Conservation (phyloP, 768 basidiomycete species). For the Steccherinum ochraceum region DNA sequence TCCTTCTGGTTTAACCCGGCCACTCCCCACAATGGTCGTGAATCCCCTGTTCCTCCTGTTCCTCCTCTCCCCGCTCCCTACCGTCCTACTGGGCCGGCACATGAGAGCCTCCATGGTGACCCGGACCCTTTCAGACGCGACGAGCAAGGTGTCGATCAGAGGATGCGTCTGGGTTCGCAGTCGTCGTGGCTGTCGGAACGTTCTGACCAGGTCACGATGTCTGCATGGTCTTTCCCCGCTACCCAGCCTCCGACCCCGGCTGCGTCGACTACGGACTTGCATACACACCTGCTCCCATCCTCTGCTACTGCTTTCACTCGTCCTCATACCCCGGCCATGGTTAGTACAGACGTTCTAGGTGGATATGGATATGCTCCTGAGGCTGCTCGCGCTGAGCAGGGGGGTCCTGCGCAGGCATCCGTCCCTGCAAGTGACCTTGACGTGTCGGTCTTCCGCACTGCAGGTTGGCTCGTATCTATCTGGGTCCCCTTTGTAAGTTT, state of each 20-base stretch:
- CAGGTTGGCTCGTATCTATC: slow-evolving; percentile 61
- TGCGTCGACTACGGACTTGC: slow-evolving; percentile 31
- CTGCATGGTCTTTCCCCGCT: slow-evolving; percentile 66
- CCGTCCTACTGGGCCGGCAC: slow-evolving; percentile 34
- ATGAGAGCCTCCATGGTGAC: slow-evolving; percentile 34
- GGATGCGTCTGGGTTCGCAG: slow-evolving; percentile 54
- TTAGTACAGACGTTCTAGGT: slow-evolving; percentile 57
- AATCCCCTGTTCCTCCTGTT: slow-evolving; percentile 47
- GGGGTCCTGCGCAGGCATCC: slow-evolving; percentile 38
- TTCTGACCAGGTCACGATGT: slow-evolving; percentile 48
- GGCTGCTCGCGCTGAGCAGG: slow-evolving; percentile 45
- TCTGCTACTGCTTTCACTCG: slow-evolving; percentile 30
- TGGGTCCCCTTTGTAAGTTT: slow-evolving; percentile 64
- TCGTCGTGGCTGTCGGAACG: slow-evolving; percentile 71
- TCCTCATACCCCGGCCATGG: slow-evolving; percentile 46
- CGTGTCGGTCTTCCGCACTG: slow-evolving; percentile 45
- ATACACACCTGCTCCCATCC: slow-evolving; percentile 33
- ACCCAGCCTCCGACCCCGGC: slow-evolving; percentile 27
- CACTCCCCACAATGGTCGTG: slow-evolving; percentile 29
- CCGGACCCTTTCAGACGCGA: slow-evolving; percentile 58
- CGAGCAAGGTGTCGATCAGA: slow-evolving; percentile 29
- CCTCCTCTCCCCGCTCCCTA: slow-evolving; percentile 53
- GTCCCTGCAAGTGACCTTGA: slow-evolving; percentile 43
- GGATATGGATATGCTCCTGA: slow-evolving; percentile 58
- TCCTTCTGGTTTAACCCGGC: slow-evolving; percentile 57